Base-by-base conservation (phyloP, 345 rosid genomes). In the Rhizophora apiculata region DNA sequence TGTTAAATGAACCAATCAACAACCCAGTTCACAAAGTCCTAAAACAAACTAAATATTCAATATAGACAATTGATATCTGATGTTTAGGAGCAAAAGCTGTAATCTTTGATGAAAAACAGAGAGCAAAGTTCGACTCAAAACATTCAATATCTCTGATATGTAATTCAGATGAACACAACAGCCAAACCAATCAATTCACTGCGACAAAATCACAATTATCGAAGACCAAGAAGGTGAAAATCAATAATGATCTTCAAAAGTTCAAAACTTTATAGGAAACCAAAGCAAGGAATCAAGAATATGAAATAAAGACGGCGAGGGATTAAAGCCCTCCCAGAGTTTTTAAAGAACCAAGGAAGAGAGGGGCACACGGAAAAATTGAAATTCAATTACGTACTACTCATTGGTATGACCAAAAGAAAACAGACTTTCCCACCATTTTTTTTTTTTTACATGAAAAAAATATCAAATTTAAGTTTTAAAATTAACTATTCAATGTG, bases 201-300 rank as follows among this genome's bases (percentile, higher is more conserved):
- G 20, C 24, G 6, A 52, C 4, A 62, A 52, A 62, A 34, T 15
- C 39, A 4, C 31, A 21, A 36, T 0, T 5, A 13, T 15, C 39
- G 68, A 71, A 37, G 24, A 70, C 48, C 62, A 24, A 29, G 74
- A 20, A 6, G n/a, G 18, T 1, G n/a, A 11, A 13, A 59, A 68
- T 11, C 46, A 62, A 53, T 34, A 16, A 22, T 8, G 7, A 13
- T 11, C 27, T 18, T 31, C 6, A 6, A 52, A 61, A 36, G 6
- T 19, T 2, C 2, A 36, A 55, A 15, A 70, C 20, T 36, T 52
- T 36, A 36, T 30, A 37, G 27, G 10, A 62, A 36, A 36, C 32
- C 37, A 52, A 37, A 70, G 30, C 27, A 27, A 52, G 26, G 22
- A 29, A n/a, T 16, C 1, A 54, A 31, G 34, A 60, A 30, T 34